Conservation (phyloP, 2,329 filamentous ascomycete genomes). For the Hymenotorrendiella dingleyae region DNA sequence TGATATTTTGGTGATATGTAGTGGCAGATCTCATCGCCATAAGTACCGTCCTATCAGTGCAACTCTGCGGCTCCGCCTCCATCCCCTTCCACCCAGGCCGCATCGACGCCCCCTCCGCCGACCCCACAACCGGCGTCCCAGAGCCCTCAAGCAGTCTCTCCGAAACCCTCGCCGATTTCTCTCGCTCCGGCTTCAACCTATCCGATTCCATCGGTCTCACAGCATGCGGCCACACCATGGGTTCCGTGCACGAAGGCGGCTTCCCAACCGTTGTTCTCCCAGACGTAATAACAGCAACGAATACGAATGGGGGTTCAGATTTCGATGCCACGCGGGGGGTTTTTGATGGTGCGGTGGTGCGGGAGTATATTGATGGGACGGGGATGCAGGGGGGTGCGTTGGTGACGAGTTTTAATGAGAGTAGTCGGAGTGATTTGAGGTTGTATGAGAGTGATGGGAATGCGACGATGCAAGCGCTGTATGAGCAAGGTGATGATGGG, state of each 20-base stretch:
- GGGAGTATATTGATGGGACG: slow-evolving; percentile 44
- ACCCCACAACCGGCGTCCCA: slow-evolving; percentile 45
- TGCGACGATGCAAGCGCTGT: slow-evolving; percentile 44
- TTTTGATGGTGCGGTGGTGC: slow-evolving; percentile 50
- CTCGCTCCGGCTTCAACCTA: slow-evolving; percentile 48
- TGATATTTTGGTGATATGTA: too few species aligned
- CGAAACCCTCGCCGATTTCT: slow-evolving; percentile 48
- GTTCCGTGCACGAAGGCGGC: slow-evolving; percentile 48
- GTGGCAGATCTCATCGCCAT: slow-evolving; percentile 46
- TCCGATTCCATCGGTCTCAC: slow-evolving; percentile 53
- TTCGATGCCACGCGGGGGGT: slow-evolving; percentile 43
- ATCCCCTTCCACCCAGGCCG: slow-evolving; percentile 47
- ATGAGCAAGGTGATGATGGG: slow-evolving; percentile 32
- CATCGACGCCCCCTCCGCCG: slow-evolving; percentile 43
- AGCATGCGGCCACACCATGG: slow-evolving; percentile 55
- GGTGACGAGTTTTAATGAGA: slow-evolving; percentile 41
- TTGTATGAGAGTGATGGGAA: slow-evolving; percentile 52
- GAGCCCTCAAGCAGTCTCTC: slow-evolving; percentile 47
- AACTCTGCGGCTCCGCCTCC: slow-evolving; percentile 50
- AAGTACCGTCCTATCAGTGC: slow-evolving; percentile 49
- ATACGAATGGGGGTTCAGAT: slow-evolving; percentile 33
- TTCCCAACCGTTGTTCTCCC: slow-evolving; percentile 47
- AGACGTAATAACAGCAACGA: slow-evolving; percentile 32
- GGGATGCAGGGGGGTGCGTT: slow-evolving; percentile 42
- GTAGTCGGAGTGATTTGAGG: slow-evolving; percentile 47